These are phyloP conservation scores for Tetrapyrgos nigripes DNA, from an alignment of 1,284 basidiomycete species.

Conservation along the genomic window DNA sequence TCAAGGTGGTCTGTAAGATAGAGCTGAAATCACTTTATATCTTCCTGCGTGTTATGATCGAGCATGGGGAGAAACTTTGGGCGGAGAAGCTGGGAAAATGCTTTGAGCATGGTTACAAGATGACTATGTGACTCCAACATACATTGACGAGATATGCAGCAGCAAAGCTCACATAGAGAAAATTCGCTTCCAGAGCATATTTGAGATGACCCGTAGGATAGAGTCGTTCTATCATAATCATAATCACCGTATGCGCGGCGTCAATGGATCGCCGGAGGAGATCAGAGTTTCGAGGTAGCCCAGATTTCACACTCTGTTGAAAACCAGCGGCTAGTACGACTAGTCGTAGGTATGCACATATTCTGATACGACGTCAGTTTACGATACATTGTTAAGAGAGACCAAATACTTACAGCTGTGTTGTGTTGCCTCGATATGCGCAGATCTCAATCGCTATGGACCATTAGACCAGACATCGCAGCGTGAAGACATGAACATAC, in stretches of 20 bases:
- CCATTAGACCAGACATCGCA: not conserved
- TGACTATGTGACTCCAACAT: constrained; percentile 25
- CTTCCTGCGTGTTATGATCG: constrained; percentile 41
- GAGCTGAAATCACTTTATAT: no score
- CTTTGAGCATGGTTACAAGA: constrained; percentile 1
- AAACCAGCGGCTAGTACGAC: constrained; percentile 60
- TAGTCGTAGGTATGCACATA: constrained; percentile 55
- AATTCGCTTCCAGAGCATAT: constrained; percentile 59
- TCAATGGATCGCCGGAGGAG: constrained; percentile 52
- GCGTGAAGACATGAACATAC: constrained; percentile 21
- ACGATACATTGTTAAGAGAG: not conserved
- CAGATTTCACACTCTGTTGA: constrained; percentile 47
- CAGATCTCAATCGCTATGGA: constrained; percentile 48
- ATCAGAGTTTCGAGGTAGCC: constrained; percentile 45
- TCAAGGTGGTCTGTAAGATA: no score
- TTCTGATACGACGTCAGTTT: constrained; percentile 37
- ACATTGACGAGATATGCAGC: constrained; percentile 66
- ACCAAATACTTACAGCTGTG: constrained; percentile 44
- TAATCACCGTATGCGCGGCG: constrained; percentile 54
- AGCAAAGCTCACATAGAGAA: constrained; percentile 64
- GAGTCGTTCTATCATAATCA: constrained; percentile 51
- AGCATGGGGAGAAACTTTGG: constrained; percentile 53
- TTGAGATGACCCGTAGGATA: constrained; percentile 54
- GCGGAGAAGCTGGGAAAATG: constrained; percentile 48
- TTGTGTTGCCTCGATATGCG: constrained; percentile 52